These are phyloP conservation scores for Quercus variabilis DNA, from an alignment of 306 rosid species.

Conservation along the genomic window DNA sequence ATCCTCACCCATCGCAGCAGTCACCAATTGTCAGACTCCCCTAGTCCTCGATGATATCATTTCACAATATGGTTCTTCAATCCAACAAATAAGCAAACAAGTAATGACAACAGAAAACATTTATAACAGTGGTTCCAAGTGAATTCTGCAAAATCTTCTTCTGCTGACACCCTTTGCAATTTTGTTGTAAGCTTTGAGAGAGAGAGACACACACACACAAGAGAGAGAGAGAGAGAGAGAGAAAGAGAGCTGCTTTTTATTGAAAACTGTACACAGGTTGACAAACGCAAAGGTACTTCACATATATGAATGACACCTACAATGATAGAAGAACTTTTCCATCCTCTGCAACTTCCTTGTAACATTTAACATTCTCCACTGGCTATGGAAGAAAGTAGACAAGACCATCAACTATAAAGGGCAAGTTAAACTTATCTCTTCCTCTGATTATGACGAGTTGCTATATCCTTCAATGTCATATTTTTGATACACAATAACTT, in stretches of 20 bases:
- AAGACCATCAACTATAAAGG: slow-evolving; percentile 22
- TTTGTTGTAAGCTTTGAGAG: background rate
- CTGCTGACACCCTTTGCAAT: background rate
- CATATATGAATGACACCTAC: background rate
- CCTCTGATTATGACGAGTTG: slow-evolving; percentile 36
- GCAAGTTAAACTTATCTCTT: slow-evolving; percentile 31
- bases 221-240: background rate
- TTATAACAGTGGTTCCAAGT: background rate
- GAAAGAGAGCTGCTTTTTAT: background rate
- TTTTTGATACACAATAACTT: slow-evolving; percentile 50
- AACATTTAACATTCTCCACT: background rate
- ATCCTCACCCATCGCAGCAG: background rate
- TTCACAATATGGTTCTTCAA: background rate
- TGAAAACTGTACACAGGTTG: slow-evolving; percentile 14
- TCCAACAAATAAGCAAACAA: background rate
- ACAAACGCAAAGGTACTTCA: background rate
- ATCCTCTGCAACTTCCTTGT: background rate
- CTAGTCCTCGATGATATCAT: background rate
- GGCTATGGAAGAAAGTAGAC: background rate
- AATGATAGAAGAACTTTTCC: background rate
- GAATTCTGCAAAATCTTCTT: background rate
- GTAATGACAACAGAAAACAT: background rate
- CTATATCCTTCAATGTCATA: slow-evolving; percentile 62
- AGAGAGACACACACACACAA: background rate
- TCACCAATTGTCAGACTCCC: background rate